Evolutionary conservation across 768 basidiomycete species (phyloP), one percentile per base, ranked within the genome.

Genomic region (Strobilomyces confusus): DNA sequence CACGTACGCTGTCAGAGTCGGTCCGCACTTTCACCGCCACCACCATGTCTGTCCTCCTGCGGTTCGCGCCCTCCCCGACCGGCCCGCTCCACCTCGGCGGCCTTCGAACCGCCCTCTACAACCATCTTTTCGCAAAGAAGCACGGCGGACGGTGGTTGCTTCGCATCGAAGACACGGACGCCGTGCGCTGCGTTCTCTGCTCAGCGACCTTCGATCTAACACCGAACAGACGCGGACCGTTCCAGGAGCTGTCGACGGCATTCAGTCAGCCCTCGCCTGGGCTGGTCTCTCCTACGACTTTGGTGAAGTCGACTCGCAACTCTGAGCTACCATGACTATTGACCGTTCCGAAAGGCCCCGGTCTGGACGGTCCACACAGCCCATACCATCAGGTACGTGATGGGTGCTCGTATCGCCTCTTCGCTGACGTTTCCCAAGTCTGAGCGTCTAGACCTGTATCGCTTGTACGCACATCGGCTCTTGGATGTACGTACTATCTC

Each of bases 11-110:
- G n/a, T n/a, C n/a, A n/a, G n/a, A n/a, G n/a, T n/a, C n/a, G n/a
- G n/a, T n/a, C n/a, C n/a, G n/a, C n/a, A n/a, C n/a, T n/a, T n/a
- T n/a, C n/a, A 43, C 49, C 22, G n/a, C 32, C 7, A 43, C 41
- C 13, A 25, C 14, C 6, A 56, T 65, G 61, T 84, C 84, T 76
- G 79, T 77, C 12, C 75, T 93, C 17, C 70, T 98, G 15, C 86
- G 97, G 15, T 98, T 99, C 69, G 97, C 95, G 3, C 97, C 97
- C 1, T 98, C 97, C 1, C 97, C 97, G 1, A 99, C 97, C 0
- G 97, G 97, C 2, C 80, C 87, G 30, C 75, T 98, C 5, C 97
- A 99, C 69, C 83, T 99, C 2, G 97, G 97, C 1, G 97, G 97
- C 0, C 81, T 99, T 14, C 75, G 97, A 17, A 98, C 95, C 50